Evolutionary conservation across 352 stramenopile genomes (phyloP).

Genomic region (Aphanomyces stellatus): DNA sequence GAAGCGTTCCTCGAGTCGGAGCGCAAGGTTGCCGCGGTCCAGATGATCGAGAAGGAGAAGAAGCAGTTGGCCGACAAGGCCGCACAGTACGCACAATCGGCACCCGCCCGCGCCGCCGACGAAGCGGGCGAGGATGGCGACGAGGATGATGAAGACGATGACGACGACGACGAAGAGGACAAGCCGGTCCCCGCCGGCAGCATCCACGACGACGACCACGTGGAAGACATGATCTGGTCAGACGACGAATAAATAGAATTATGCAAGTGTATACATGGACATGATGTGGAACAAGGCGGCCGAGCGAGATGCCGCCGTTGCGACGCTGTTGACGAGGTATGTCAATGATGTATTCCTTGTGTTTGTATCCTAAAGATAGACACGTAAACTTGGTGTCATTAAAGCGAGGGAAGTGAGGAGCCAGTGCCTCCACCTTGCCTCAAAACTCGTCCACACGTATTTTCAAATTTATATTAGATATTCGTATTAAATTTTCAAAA

Average conservation of each 20-base stretch:
- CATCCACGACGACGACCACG: constrained; percentile 61
- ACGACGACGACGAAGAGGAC: constrained; percentile 30
- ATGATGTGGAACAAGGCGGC: not conserved
- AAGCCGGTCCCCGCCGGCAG: constrained; percentile 29
- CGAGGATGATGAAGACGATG: constrained; percentile 30
- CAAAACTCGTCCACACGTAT: not conserved
- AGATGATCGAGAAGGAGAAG: constrained; percentile 74
- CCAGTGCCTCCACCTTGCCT: too few relatives aligned
- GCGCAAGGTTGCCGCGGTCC: constrained; percentile 74
- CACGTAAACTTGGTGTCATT: too few relatives aligned
- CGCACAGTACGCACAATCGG: constrained; percentile 29
- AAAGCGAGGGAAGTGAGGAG: not conserved
- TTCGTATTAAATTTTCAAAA: not conserved
- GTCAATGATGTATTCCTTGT: too few relatives aligned
- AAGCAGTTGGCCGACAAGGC: constrained; percentile 63
- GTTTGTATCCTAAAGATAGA: too few relatives aligned
- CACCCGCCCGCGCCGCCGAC: constrained; percentile 24
- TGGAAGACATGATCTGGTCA: constrained; percentile 73
- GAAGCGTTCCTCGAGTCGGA: constrained; percentile 73
- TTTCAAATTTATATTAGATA: not conserved
- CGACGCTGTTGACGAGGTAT: not conserved
- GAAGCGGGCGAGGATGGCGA: constrained; percentile 23
- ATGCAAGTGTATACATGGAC: too few relatives aligned
- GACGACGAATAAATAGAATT: constrained; percentile 65
- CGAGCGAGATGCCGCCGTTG: not conserved